Conservation (phyloP, 1,139 yeast species). For the Diutina neorugosa region DNA sequence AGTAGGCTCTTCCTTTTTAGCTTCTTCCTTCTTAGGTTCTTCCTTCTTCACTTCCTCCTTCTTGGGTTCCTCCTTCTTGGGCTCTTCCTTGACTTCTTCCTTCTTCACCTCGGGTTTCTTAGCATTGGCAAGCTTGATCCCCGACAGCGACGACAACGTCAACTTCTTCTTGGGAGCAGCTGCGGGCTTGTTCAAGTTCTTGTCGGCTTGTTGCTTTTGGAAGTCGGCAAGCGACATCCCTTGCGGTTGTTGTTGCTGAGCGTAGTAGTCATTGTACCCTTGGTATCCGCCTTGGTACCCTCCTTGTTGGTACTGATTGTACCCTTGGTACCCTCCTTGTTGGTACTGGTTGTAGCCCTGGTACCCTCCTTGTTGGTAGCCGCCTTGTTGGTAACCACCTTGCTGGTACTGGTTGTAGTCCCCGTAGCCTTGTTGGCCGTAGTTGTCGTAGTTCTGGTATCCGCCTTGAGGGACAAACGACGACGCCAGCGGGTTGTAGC, state of each 20-base stretch:
- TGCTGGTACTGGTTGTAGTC: constrained; percentile 16
- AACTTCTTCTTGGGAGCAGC: constrained; percentile 40
- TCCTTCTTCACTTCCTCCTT: constrained; percentile 13
- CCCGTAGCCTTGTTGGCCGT: constrained; percentile 9
- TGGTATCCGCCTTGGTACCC: constrained; percentile 14
- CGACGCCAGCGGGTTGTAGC: constrained; percentile 27
- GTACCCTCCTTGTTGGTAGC: constrained; percentile 15
- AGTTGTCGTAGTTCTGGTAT: constrained; percentile 10
- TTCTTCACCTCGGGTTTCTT: constrained; percentile 14
- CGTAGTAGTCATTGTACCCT: constrained; percentile 13
- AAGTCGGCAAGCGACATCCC: constrained; percentile 86
- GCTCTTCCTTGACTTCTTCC: constrained; percentile 7
- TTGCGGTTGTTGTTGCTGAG: constrained; percentile 18
- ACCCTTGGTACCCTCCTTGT: constrained; percentile 10
- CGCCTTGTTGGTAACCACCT: constrained; percentile 7
- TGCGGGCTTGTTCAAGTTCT: constrained; percentile 27
- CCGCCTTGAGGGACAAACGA: constrained; percentile 29
- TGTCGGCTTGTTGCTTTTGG: constrained; percentile 53
- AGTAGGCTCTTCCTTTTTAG: constrained; percentile 1
- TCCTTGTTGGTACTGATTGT: constrained; percentile 16
- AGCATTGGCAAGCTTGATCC: constrained; percentile 56
- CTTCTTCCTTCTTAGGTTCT: neutral
- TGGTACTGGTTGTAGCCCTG: constrained; percentile 10
- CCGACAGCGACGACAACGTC: constrained; percentile 54
- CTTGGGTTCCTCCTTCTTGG: constrained; percentile 10